These are phyloP conservation scores for Peltaster fructicola DNA, from an alignment of 2,329 filamentous ascomycete species.

Conservation along the genomic window DNA sequence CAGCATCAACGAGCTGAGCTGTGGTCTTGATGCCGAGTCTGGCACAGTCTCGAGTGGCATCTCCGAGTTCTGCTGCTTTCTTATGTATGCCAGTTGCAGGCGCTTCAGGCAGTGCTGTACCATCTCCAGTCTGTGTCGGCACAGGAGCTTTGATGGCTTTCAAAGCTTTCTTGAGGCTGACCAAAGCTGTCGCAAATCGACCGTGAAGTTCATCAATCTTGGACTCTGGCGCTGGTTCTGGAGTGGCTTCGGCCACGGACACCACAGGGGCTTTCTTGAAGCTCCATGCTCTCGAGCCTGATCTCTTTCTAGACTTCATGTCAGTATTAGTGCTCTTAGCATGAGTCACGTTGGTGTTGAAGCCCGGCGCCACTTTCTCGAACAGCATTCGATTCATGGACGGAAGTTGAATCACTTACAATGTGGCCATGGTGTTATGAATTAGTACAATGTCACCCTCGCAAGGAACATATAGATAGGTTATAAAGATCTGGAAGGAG, in stretches of 20 bases:
- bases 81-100: conserved; percentile 7
- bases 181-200: conserved; percentile 11
- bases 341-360: no score
- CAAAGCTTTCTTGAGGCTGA: conserved; percentile 13
- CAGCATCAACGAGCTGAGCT: conserved; percentile 7
- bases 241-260: conserved; percentile 2
- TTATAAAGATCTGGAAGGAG: no score
- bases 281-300: no score
- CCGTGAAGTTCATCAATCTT: conserved; percentile 11
- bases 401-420: no score
- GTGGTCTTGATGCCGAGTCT: conserved; percentile 10
- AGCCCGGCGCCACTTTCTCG: no score
- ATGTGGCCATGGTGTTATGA: no score
- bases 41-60: conserved; percentile 11
- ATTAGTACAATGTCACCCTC: no score
- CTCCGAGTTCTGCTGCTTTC: conserved; percentile 5
- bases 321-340: no score
- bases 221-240: conserved; percentile 8
- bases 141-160: conserved; percentile 17
- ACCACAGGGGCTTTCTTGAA: no score
- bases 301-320: no score
- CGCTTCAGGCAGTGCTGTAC: conserved; percentile 20
- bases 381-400: no score
- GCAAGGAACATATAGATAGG: no score
- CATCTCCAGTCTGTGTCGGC: conserved; percentile 27